Evolutionary conservation across 2,329 filamentous ascomycete species (phyloP).

Genomic region (Pseudocercospora musae): DNA sequence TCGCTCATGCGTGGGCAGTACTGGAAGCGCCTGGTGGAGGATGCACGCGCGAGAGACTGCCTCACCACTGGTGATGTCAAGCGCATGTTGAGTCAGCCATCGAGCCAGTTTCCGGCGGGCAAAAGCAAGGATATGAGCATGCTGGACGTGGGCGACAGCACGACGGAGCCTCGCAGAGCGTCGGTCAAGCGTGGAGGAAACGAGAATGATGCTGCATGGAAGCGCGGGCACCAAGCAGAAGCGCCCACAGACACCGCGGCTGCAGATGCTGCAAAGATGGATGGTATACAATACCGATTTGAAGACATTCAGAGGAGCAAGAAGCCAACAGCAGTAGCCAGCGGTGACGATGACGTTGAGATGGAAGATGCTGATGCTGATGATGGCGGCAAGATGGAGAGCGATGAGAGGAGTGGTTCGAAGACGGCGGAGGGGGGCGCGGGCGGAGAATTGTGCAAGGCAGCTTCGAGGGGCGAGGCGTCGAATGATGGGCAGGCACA

Average conservation of each 20-base stretch:
- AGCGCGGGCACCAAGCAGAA: neutral
- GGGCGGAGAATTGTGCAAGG: neutral
- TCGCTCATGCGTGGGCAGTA: constrained; percentile 84
- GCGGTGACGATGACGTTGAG: constrained; percentile 29
- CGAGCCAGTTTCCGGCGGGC: constrained; percentile 39
- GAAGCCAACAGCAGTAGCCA: constrained; percentile 1
- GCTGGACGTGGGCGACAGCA: constrained; percentile 17
- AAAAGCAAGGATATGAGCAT: constrained; percentile 23
- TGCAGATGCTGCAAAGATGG: constrained; percentile 38
- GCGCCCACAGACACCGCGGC: neutral
- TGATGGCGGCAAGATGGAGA: neutral
- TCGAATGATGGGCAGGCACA: too few species aligned
- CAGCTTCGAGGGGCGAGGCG: too few species aligned
- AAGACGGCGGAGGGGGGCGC: neutral
- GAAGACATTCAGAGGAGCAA: constrained; percentile 30
- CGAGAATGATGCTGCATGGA: neutral
- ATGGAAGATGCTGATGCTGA: constrained; percentile 34
- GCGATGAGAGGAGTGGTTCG: neutral
- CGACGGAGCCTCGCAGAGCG: neutral
- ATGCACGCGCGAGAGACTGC: constrained; percentile 69
- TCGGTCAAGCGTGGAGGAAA: neutral
- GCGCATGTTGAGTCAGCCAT: constrained; percentile 53
- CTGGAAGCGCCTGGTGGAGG: constrained; percentile 81
- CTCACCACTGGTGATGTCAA: constrained; percentile 70
- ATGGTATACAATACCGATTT: constrained; percentile 34